Evolutionary conservation across 2,329 filamentous ascomycete genomes (phyloP), one percentile per base, ranked within the genome.

Genomic region (Claviceps arundinis): DNA sequence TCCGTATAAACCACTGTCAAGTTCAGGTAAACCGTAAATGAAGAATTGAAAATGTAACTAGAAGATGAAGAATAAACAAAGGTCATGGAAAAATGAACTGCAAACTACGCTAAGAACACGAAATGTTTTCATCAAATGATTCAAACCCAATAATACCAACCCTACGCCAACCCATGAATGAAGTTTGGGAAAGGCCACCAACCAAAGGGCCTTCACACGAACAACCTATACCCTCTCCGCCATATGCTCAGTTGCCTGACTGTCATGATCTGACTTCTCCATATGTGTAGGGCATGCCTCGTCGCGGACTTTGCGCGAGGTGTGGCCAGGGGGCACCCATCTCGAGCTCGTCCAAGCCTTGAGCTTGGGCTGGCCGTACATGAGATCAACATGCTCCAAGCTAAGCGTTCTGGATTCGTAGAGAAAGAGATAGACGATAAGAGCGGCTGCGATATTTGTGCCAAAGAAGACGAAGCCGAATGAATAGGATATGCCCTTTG

Each of bases 301-400:
- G 48, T 69, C 67, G 50, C 67, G 60, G 52, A 67, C 55, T 62
- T 62, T 65, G 51, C 67, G 66, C 49, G 65, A 73, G 55, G 67
- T 58, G 55, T 72, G 73, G n/a, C 71, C 71, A 1, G 66, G 67
- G 14, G 71, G 71, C 38, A 68, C 65, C 76, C 76, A 85, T 56
- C 73, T 69, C 54, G 68, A 64, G 59, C 77, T 81, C 62, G 73
- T 75, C 76, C 80, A 82, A 3, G 82, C 75, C 64, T 76, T 78
- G n/a, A 85, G 72, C 43, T 71, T 56, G 2, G 58, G 66, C 19
- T 81, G 68, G 47, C 82, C 74, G 63, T 87, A 87, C 80, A 85
- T 84, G 50, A 78, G 75, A 64, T 87, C 83, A 53, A 87, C 79
- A 58, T 85, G 80, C 67, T 87, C 84, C n/a, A 87, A 73, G 13